Conservation (phyloP, 805 yeast genomes). For the Lipomyces mesembrius region DNA sequence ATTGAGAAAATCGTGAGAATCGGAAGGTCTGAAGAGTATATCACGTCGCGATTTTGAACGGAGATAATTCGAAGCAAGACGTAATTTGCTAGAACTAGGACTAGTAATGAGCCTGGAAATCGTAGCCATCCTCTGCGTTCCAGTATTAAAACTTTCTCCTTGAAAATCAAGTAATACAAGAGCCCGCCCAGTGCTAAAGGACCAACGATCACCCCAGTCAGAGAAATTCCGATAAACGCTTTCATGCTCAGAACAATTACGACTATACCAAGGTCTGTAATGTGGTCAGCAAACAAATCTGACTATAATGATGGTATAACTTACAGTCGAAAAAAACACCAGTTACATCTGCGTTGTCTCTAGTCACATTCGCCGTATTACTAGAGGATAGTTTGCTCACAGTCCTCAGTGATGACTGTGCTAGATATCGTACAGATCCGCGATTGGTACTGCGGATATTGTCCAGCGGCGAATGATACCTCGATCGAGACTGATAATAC, state of each 20-base stretch:
- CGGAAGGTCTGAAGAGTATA: constrained; percentile 32
- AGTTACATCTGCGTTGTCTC: constrained; percentile 1
- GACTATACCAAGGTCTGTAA: constrained; percentile 9
- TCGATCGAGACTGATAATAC: constrained; percentile 78
- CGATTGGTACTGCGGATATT: constrained; percentile 49
- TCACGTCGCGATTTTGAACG: constrained; percentile 14
- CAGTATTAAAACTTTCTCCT: constrained; percentile 6
- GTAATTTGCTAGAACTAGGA: constrained; percentile 11
- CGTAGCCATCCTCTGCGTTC: constrained; percentile 24
- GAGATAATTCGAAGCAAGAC: constrained; percentile 8
- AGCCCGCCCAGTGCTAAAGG: constrained; percentile 18
- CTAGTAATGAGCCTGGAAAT: constrained; percentile 15
- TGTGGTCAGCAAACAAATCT: background rate
- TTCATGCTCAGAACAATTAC: constrained; percentile 16
- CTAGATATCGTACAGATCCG: constrained; percentile 24
- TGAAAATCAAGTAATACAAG: constrained; percentile 9
- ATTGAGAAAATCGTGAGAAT: constrained; percentile 14
- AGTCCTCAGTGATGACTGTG: constrained; percentile 14
- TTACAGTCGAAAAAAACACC: constrained; percentile 29
- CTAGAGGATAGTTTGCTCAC: constrained; percentile 12
- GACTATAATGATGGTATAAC: background rate
- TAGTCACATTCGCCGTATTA: background rate
- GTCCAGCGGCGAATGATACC: constrained; percentile 81
- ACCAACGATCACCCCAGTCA: constrained; percentile 12
- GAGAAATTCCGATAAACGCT: constrained; percentile 12